phyloP scores from a whole-genome alignment of 2,329 filamentous ascomycete species.

The Didymosphaeria variabile region DNA sequence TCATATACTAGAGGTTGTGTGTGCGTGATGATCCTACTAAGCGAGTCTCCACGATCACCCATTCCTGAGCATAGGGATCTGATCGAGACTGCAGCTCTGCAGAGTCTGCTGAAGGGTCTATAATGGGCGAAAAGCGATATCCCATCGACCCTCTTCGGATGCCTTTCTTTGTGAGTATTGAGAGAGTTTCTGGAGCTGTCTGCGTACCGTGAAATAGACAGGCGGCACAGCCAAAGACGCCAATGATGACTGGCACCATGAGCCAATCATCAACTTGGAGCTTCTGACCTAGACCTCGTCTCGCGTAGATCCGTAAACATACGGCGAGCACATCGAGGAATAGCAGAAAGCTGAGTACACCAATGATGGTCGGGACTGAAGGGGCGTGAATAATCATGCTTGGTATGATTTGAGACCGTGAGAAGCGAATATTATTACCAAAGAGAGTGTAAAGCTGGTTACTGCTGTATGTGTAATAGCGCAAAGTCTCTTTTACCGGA shows the following conservation, averaged over 20 bases:
- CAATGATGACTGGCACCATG: background rate
- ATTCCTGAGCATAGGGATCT: background rate
- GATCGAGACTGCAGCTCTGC: background rate
- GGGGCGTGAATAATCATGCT: conserved; percentile 1
- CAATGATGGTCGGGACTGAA: conserved; percentile 1
- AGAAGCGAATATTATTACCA: background rate
- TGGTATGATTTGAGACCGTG: background rate
- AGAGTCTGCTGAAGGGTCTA: background rate
- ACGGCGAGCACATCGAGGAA: background rate
- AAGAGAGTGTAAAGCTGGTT: background rate
- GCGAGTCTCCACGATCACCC: background rate
- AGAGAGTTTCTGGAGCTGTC: no score
- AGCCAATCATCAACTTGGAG: conserved; percentile 1
- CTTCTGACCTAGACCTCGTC: background rate
- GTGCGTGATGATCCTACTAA: background rate
- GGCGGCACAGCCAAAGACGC: background rate
- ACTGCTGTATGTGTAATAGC: background rate
- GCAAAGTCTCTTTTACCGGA: background rate
- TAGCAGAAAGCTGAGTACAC: background rate
- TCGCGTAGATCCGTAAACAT: background rate
- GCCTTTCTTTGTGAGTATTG: background rate
- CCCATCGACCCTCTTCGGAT: conserved; percentile 1
- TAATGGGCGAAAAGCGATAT: background rate
- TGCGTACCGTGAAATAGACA: background rate
- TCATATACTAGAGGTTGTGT: background rate